Evolutionary conservation across 1,284 basidiomycete species (phyloP).

Genomic region (Malassezia sp.): DNA sequence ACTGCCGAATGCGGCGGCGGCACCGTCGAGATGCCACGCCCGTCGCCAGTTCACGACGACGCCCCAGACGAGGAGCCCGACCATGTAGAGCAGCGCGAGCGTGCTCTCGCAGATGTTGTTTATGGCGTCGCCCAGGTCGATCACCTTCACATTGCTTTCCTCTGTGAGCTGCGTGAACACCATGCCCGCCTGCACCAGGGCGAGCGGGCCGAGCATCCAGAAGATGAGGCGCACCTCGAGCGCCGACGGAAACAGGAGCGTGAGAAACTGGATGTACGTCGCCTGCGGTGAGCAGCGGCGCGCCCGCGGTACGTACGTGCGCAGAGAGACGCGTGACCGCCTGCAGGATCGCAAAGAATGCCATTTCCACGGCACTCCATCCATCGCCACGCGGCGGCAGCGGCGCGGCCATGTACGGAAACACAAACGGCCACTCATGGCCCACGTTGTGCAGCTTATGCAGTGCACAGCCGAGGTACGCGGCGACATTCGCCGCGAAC

Average conservation of each 20-base stretch:
- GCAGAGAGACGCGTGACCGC: conserved; percentile 54
- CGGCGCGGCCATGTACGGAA: conserved; percentile 70
- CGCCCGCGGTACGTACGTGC: conserved; percentile 11
- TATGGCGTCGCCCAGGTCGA: conserved; percentile 62
- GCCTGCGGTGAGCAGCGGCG: conserved; percentile 53
- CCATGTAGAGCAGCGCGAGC: conserved; percentile 81
- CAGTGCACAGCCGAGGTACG: conserved; percentile 55
- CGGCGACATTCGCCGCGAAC: conserved; percentile 52
- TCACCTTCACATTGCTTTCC: conserved; percentile 48
- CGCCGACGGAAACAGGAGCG: conserved; percentile 84
- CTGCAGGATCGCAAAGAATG: conserved; percentile 77
- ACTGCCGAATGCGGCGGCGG: conserved; percentile 82
- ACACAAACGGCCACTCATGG: conserved; percentile 80
- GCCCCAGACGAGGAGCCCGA: conserved; percentile 84
- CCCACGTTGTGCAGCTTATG: conserved; percentile 56
- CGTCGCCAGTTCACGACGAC: conserved; percentile 73
- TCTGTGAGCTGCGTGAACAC: conserved; percentile 64
- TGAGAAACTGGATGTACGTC: conserved; percentile 95
- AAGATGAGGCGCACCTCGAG: conserved; percentile 82
- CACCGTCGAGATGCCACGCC: conserved; percentile 82
- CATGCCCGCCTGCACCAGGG: conserved; percentile 70
- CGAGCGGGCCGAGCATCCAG: conserved; percentile 73
- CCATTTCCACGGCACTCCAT: conserved; percentile 62
- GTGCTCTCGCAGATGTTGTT: conserved; percentile 92
- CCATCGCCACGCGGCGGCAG: conserved; percentile 58